Evolutionary conservation across 228 moss, liverwort and hornwort species (phyloP).

Genomic region (Sphagnum magellanicum): DNA sequence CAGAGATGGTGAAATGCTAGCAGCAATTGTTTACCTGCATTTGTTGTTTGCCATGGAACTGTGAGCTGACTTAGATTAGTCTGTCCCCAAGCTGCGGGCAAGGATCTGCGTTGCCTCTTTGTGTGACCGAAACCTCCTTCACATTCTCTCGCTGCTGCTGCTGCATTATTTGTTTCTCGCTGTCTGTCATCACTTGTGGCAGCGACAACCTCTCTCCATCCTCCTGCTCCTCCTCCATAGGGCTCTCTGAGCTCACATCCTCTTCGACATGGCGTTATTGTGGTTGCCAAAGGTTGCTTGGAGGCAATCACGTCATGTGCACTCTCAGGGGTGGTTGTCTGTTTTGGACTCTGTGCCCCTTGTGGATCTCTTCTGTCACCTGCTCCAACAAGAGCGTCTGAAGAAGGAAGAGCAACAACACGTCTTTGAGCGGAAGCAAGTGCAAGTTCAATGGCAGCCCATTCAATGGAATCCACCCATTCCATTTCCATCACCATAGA

Average conservation of each 20-base stretch:
- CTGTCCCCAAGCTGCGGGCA: conserved; percentile 32
- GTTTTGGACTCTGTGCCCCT: not conserved
- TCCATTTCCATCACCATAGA: conserved; percentile 16
- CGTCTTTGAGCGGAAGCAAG: conserved; percentile 21
- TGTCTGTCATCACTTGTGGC: not conserved
- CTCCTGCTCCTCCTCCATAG: no score
- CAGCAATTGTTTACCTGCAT: conserved; percentile 18
- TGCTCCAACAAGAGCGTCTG: not conserved
- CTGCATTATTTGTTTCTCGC: not conserved
- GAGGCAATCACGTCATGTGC: not conserved
- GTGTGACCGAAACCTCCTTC: conserved; percentile 1
- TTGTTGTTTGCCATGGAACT: conserved; percentile 20
- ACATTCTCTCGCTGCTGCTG: not conserved
- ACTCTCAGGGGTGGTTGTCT: not conserved
- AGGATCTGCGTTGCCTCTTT: conserved; percentile 20
- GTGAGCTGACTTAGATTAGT: conserved; percentile 26
- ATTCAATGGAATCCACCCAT: conserved; percentile 64
- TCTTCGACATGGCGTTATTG: no score
- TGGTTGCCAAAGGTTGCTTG: no score
- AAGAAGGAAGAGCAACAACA: not conserved
- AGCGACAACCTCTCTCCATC: no score
- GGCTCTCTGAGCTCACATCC: no score
- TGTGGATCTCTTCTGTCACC: not conserved
- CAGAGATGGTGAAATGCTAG: not conserved
- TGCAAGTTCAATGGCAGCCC: conserved; percentile 54